phyloP scores from a whole-genome alignment of 176 grass and related monocot species.

The Chrysopogon serrulatus region DNA sequence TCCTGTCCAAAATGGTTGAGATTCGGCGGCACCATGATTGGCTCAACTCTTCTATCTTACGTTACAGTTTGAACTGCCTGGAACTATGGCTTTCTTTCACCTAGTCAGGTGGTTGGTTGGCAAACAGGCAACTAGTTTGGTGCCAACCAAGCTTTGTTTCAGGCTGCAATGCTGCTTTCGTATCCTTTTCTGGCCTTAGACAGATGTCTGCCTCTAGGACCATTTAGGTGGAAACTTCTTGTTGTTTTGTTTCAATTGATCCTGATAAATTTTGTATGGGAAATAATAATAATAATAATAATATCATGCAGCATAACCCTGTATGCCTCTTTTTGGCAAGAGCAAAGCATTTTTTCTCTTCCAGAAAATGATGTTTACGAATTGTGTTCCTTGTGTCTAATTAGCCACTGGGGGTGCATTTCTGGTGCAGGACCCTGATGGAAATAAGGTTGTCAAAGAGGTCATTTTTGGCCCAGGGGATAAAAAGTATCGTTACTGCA shows the following conservation, averaged over 20 bases:
- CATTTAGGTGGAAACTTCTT: background rate
- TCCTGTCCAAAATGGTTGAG: conserved; percentile 86
- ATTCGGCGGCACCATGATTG: background rate
- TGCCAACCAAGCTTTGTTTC: background rate
- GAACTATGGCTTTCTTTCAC: background rate
- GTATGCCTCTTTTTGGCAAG: background rate
- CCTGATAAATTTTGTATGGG: background rate
- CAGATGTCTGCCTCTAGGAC: background rate
- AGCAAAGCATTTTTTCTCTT: background rate
- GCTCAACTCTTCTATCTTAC: background rate
- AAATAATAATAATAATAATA: conserved; percentile 11
- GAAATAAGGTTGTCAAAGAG: conserved; percentile 73
- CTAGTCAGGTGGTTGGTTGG: background rate
- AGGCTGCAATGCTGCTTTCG: background rate
- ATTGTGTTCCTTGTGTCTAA: background rate
- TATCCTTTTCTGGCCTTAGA: background rate
- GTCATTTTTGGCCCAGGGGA: conserved; percentile 82
- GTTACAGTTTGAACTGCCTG: background rate
- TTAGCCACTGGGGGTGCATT: background rate
- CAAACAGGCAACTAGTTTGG: background rate
- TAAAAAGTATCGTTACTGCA: conserved; percentile 79
- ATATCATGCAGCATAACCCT: background rate
- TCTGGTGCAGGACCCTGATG: conserved; percentile 72
- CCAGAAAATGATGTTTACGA: background rate
- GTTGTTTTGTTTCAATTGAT: background rate